Evolutionary conservation across 2,329 filamentous ascomycete species (phyloP).

Genomic region (Boeremia exigua): DNA sequence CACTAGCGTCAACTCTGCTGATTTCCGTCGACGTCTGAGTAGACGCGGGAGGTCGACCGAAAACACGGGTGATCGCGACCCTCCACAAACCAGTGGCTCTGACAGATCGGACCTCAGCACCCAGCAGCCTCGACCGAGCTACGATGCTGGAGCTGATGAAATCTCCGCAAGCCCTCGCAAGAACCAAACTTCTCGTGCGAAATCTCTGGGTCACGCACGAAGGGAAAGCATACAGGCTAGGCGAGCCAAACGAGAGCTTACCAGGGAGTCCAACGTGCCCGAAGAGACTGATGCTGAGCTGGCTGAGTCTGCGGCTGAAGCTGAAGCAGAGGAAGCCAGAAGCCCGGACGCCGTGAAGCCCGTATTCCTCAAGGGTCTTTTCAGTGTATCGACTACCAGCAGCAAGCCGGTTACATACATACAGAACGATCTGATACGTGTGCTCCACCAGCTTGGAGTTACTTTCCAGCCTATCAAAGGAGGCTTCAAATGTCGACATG

Average conservation of each 20-base stretch:
- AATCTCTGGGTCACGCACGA: slow-evolving; percentile 86
- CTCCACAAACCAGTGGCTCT: slow-evolving; percentile 77
- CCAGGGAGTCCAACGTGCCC: slow-evolving; percentile 77
- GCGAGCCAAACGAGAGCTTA: slow-evolving; percentile 74
- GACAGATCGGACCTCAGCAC: slow-evolving; percentile 69
- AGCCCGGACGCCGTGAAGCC: slow-evolving; percentile 86
- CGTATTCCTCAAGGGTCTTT: slow-evolving; percentile 93
- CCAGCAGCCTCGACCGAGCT: slow-evolving; percentile 54
- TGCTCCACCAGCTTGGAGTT: slow-evolving; percentile 86
- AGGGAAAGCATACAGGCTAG: slow-evolving; percentile 92
- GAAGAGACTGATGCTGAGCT: slow-evolving; percentile 90
- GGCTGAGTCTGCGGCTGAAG: slow-evolving; percentile 58
- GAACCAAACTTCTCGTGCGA: slow-evolving; percentile 64
- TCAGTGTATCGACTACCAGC: slow-evolving; percentile 96
- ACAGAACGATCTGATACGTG: slow-evolving; percentile 85
- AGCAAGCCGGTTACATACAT: slow-evolving; percentile 88
- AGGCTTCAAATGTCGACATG: slow-evolving; percentile 87
- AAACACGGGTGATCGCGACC: slow-evolving; percentile 60
- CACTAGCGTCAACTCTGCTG: slow-evolving; percentile 89
- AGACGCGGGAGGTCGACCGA: slow-evolving; percentile 62
- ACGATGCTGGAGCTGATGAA: slow-evolving; percentile 59
- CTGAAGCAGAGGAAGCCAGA: slow-evolving; percentile 59
- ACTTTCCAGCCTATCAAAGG: slow-evolving; percentile 91
- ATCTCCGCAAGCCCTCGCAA: slow-evolving; percentile 42
- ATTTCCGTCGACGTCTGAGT: slow-evolving; percentile 71